phyloP scores from a whole-genome alignment of 2,329 filamentous ascomycete species.

The Ceratocystis alfenasii region DNA sequence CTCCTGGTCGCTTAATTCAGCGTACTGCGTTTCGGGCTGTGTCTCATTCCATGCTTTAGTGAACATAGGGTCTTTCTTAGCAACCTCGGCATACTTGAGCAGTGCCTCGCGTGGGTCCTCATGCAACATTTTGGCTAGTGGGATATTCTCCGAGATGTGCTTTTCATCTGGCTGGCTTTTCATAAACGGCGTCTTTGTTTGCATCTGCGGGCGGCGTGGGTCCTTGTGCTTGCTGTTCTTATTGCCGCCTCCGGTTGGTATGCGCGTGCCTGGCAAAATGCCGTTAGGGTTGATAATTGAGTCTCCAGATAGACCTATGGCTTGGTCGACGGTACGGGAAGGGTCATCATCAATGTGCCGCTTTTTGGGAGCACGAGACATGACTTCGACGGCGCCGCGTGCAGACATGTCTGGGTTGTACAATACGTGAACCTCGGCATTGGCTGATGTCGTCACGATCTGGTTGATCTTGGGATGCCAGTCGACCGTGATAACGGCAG shows the following conservation, averaged over 20 bases:
- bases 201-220: conserved; percentile 73
- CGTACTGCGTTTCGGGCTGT: conserved; percentile 85
- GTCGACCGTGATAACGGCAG: conserved; percentile 67
- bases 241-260: conserved; percentile 49
- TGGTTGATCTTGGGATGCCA: conserved; percentile 97
- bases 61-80: conserved; percentile 85
- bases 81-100: conserved; percentile 87
- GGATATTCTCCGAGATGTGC: conserved; percentile 78
- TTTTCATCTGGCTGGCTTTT: conserved; percentile 82
- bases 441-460: conserved; percentile 85
- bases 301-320: conserved; percentile 71
- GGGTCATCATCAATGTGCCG: conserved; percentile 92
- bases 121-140: conserved; percentile 65
- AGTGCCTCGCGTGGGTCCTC: conserved; percentile 91
- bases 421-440: conserved; percentile 77
- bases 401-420: conserved; percentile 77
- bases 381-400: conserved; percentile 73
- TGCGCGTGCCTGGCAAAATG: conserved; percentile 37
- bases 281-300: conserved; percentile 61
- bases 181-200: conserved; percentile 75
- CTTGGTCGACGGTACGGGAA: conserved; percentile 70
- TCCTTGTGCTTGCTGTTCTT: conserved; percentile 54
- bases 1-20: conserved; percentile 78
- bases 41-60: conserved; percentile 88
- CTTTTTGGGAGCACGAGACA: conserved; percentile 88